Base-by-base conservation (phyloP, 345 rosid species). In the Eutrema heterophyllum region DNA sequence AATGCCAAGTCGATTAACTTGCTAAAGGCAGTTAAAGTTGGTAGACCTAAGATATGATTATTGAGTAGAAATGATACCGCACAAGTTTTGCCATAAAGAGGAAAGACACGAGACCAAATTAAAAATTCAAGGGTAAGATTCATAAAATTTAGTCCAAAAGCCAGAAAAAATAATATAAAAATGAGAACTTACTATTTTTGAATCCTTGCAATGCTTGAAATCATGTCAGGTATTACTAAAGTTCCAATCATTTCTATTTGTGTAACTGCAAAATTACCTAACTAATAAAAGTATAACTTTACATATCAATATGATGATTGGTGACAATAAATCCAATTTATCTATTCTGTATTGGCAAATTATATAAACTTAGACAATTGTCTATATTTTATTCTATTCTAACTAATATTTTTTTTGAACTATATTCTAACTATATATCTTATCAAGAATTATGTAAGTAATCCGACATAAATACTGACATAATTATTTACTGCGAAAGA, bases 221-320 rank as follows among this genome's bases (percentile, higher is more conserved):
- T 49, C 63, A 50, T 51, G 55, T 32, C 63, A 75, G 68, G 39
- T 75, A 59, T 11, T 39, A 52, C 63, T 11, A 60, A 59, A 51
- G 68, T 75, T 41, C 40, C 68, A 75, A 68, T 68, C 45, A 67
- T 75, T 51, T 51, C 69, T 43, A 60, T 52, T 51, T 51, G 15
- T 51, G 64, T 60, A 51, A 60, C 69, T 68, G 79, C 68, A 51
- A 41, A 21, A 9, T 67, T 61, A 75, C 78, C 78, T 66, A 74
- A 65, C 59, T 46, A 38, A 49, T 30, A 40, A 67, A 58, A 46
- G 52, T 14, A 5, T 21, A 74, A 41, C 35, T 41, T 49, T 74
- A 50, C 21, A 58, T 5, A 74, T 41, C 48, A 52, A 67, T 41
- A 41, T 6, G 55, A 59, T 38, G 30, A 48, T 38, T 64, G 57